Base-by-base conservation (phyloP, 495 filamentous ascomycete genomes). In the Penicillium lividum region DNA sequence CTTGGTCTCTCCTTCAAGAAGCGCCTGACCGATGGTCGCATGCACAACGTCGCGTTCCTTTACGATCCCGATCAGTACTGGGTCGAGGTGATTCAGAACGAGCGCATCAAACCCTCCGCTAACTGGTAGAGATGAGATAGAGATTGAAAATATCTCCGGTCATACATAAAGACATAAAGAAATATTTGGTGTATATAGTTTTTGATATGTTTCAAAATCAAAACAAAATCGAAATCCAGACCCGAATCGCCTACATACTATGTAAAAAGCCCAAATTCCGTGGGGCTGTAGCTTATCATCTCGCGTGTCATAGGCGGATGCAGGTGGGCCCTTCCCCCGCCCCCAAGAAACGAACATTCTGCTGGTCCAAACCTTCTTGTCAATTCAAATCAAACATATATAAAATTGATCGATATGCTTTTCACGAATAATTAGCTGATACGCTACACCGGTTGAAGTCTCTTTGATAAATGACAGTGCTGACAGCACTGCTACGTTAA, bases 21-120 rank as follows among this genome's bases (percentile, higher is more conserved):
- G 86, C 80, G 90, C 61, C 82, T 98, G 56, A 93, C 88, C 15
- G 92, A 97, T 57, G 93, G 92, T 0, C 80, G 89, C 42, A 96
- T 96, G 92, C 92, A 89, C 82, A 89, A 92, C 66, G 86, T 97
- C n/a, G 94, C 94, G 0, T 97, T 97, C 70, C 71, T 97, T 22
- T 78, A 96, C 9, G 93, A 98, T 70, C 94, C 94, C 0, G 94
- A 98, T 74, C 85, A 84, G 28, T 96, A 96, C 69, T 94, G 91
- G 90, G 84, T 96, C 56, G 92, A 98, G 78, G 76, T 96, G 53
- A 85, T 96, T 51, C 91, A 96, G 78, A 85, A 85, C 57, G 74
- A 84, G 70, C 70, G 73, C 25, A 56, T 83, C 48, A 82, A 81
- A 68, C 74, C 67, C 31, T 74, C 69, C 33, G 71, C 72, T 34